These are phyloP conservation scores for Trichoderma guizhouense DNA, from an alignment of 2,329 filamentous ascomycete genomes.

Conservation along the genomic window DNA sequence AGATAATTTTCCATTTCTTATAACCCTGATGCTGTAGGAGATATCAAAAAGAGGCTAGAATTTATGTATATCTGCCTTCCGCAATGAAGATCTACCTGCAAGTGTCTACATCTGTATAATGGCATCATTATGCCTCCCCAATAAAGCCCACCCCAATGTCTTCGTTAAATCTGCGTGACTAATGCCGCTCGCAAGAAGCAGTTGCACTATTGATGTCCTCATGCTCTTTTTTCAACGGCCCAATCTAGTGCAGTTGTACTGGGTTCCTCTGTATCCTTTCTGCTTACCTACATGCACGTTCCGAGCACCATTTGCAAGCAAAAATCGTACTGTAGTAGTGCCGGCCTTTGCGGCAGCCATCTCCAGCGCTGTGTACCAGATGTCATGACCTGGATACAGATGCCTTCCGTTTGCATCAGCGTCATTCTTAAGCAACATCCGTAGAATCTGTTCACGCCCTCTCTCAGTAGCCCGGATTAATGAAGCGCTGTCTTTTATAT, in stretches of 20 bases:
- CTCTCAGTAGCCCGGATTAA: not conserved
- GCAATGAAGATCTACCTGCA: too few species aligned
- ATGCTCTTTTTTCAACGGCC: not conserved
- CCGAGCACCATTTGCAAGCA: not conserved
- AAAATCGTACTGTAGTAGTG: not conserved
- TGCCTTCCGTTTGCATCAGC: not conserved
- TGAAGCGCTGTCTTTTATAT: not conserved
- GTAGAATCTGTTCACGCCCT: not conserved
- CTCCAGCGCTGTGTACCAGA: not conserved
- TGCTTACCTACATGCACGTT: too few species aligned
- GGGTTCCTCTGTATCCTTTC: not conserved
- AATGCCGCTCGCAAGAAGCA: not conserved
- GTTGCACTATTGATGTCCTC: not conserved
- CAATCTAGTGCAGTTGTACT: not conserved
- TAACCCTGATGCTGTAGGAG: too few species aligned
- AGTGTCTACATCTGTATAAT: too few species aligned
- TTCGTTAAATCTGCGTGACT: not conserved
- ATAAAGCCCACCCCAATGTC: not conserved
- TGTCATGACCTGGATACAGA: rapidly evolving
- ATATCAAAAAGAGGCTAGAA: too few species aligned
- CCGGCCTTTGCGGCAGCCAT: not conserved
- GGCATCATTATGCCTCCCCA: too few species aligned
- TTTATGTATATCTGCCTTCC: too few species aligned
- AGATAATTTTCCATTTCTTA: too few species aligned
- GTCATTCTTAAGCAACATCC: not conserved